These are phyloP conservation scores for Pelargonium myrrhifolium DNA, from an alignment of 441 rosid genomes.

Conservation along the genomic window DNA sequence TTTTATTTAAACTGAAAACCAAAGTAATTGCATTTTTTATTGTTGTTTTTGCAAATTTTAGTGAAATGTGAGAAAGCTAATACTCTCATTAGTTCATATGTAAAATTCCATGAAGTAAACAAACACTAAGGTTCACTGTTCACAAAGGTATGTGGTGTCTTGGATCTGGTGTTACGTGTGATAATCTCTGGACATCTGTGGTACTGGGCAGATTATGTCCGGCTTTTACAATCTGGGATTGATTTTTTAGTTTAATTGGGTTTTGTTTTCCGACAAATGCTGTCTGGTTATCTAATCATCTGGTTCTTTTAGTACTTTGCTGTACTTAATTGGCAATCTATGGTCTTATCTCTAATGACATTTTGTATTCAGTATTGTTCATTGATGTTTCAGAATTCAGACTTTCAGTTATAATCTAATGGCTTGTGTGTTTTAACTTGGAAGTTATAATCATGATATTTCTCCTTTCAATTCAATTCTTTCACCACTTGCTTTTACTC, in stretches of 20 bases:
- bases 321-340: background rate
- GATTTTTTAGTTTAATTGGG: too few species aligned
- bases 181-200: background rate
- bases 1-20: background rate
- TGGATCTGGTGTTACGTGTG: background rate
- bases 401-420: background rate
- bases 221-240: too few species aligned
- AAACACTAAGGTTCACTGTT: background rate
- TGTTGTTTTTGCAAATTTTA: background rate
- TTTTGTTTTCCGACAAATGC: background rate
- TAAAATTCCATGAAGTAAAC: background rate
- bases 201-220: too few species aligned
- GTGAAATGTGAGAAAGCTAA: background rate
- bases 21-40: background rate
- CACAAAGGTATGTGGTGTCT: background rate
- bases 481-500: background rate
- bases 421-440: background rate
- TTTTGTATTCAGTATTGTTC: too few species aligned
- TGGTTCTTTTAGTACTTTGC: background rate
- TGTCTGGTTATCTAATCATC: background rate
- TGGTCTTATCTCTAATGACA: too few species aligned
- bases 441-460: background rate
- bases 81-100: background rate
- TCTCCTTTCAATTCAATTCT: conserved; percentile 6
- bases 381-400: too few species aligned